phyloP scores from a whole-genome alignment of 768 basidiomycete species.

The Harrya chromipes region DNA sequence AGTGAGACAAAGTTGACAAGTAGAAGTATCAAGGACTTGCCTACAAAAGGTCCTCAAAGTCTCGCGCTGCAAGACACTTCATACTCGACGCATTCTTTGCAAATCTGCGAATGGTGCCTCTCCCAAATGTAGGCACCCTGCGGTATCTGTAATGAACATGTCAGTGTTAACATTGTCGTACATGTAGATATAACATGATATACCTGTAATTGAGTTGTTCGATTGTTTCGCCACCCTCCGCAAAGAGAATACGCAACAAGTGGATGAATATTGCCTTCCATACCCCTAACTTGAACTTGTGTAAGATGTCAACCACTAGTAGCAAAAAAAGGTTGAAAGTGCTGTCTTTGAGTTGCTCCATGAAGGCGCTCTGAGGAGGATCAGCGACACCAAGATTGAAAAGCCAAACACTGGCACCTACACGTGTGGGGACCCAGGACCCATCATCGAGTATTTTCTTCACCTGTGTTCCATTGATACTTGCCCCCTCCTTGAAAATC shows the following conservation, averaged over 20 bases:
- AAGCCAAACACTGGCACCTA: not conserved
- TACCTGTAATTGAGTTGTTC: constrained; percentile 17
- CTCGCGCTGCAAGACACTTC: constrained; percentile 34
- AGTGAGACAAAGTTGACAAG: too few species aligned
- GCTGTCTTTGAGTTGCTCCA: constrained; percentile 6
- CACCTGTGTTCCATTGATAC: constrained; percentile 1
- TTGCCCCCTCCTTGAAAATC: constrained; percentile 7
- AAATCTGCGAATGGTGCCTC: constrained; percentile 32
- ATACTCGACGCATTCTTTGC: constrained; percentile 33
- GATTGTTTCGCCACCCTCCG: constrained; percentile 2
- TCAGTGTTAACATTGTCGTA: constrained; percentile 4
- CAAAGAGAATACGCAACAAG: constrained; percentile 20
- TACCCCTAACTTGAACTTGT: constrained; percentile 20
- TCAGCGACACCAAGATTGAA: not conserved
- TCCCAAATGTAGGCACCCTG: constrained; percentile 32
- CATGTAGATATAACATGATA: not conserved
- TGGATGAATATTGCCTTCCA: constrained; percentile 12
- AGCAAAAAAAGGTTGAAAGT: constrained; percentile 18
- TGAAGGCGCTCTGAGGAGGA: constrained; percentile 39
- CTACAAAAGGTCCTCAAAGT: constrained; percentile 41
- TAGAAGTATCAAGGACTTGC: not conserved
- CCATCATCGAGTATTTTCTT: constrained; percentile 1
- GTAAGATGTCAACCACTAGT: constrained; percentile 19
- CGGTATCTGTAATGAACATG: constrained; percentile 25
- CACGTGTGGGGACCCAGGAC: constrained; percentile 14